Conservation (phyloP, 768 basidiomycete species). For the Hypsizygus marmoreus region DNA sequence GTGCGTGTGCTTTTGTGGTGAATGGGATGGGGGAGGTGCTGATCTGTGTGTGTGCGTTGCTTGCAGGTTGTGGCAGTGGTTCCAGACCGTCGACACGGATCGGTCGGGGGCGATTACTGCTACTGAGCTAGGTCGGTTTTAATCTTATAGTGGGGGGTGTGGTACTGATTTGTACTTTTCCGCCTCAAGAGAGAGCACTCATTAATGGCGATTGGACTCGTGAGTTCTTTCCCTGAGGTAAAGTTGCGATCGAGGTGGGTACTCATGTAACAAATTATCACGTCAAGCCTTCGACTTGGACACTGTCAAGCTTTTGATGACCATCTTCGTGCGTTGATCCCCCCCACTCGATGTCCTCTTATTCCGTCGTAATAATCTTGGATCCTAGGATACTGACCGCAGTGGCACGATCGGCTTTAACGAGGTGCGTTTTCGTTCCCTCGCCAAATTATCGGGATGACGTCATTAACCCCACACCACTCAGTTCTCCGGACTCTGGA, state of each 20-base stretch:
- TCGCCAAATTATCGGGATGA: slow-evolving; percentile 2
- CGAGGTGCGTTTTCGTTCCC: slow-evolving; percentile 54
- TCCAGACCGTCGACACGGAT: slow-evolving; percentile 67
- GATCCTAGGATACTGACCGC: slow-evolving; percentile 63
- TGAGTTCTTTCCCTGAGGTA: slow-evolving; percentile 36
- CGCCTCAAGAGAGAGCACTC: slow-evolving; percentile 42
- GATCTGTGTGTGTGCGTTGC: slow-evolving; percentile 1
- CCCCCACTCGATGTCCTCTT: neutral
- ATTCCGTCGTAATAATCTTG: neutral
- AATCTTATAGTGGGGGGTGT: no score
- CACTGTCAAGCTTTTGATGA: slow-evolving; percentile 84
- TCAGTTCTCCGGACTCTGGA: slow-evolving; percentile 77
- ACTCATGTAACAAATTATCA: slow-evolving; percentile 1
- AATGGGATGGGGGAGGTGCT: neutral
- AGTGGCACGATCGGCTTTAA: slow-evolving; percentile 81
- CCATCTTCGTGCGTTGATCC: slow-evolving; percentile 62
- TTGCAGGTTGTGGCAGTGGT: slow-evolving; percentile 73
- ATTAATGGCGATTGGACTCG: slow-evolving; percentile 75
- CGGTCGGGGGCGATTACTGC: slow-evolving; percentile 68
- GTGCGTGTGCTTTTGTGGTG: slow-evolving; percentile 41
- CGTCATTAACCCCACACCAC: slow-evolving; percentile 20
- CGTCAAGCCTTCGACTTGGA: slow-evolving; percentile 76
- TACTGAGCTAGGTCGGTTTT: slow-evolving; percentile 67
- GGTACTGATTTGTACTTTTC: neutral
- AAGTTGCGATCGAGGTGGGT: neutral